Evolutionary conservation across 768 basidiomycete species (phyloP).

Genomic region (Amanita pseudoporphyria): DNA sequence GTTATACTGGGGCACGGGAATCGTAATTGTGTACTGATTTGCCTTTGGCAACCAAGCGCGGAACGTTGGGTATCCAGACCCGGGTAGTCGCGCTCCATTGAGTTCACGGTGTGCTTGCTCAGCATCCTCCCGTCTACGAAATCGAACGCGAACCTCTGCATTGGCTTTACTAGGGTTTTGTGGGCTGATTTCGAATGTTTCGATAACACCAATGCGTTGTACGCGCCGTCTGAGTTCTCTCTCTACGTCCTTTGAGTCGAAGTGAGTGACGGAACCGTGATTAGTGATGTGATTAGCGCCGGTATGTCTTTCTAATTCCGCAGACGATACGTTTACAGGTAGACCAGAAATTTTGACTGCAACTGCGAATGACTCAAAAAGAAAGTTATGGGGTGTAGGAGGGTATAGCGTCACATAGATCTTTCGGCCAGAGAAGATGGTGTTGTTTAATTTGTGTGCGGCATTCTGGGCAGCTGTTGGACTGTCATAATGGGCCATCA

Average conservation of each 20-base stretch:
- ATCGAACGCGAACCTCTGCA: slow-evolving; percentile 29
- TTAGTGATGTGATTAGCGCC: neutral
- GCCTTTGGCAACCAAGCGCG: slow-evolving; percentile 37
- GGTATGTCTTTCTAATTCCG: neutral
- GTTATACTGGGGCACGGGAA: slow-evolving; percentile 38
- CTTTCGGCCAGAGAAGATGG: slow-evolving; percentile 27
- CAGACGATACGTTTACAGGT: neutral
- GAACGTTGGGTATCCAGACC: slow-evolving; percentile 22
- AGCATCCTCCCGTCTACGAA: slow-evolving; percentile 39
- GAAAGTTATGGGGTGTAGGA: no score
- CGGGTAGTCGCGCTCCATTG: slow-evolving; percentile 18
- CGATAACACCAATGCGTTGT: neutral
- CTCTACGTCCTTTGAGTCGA: neutral
- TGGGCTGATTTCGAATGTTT: slow-evolving; percentile 4
- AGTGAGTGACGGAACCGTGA: neutral
- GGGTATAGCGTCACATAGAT: slow-evolving; percentile 36
- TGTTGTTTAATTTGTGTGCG: slow-evolving; percentile 26
- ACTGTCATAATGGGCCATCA: slow-evolving; percentile 24
- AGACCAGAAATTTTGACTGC: neutral
- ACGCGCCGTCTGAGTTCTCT: neutral
- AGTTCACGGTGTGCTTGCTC: slow-evolving; percentile 29
- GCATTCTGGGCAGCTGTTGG: slow-evolving; percentile 23
- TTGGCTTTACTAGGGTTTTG: neutral
- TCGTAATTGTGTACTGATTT: slow-evolving; percentile 38
- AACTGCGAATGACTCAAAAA: neutral